Percentiles rank a stretch among this genome's conserved stretches.
Evolutionary conservation across 192 early-diverging fungal genomes (phyloP).

Genomic region (Coemansia sp.): DNA sequence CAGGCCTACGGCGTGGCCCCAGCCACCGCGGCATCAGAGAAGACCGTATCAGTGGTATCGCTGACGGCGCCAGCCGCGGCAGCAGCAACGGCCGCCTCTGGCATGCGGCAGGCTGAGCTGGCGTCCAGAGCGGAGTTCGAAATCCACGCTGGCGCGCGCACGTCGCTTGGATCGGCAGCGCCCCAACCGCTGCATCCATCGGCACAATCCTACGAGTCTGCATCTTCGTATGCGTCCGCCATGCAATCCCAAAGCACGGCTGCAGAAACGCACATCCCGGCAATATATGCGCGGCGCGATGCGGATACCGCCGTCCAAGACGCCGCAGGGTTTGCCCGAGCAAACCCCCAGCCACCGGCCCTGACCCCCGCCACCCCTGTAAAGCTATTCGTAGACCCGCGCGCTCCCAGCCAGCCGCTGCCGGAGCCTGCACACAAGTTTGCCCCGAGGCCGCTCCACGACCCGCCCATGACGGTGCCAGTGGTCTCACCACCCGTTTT

Average conservation of each 20-base stretch:
- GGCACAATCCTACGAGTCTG: constrained; percentile 44
- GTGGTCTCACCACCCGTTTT: constrained; percentile 26
- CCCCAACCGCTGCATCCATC: constrained; percentile 51
- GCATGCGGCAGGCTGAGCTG: not conserved
- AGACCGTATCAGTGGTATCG: not conserved
- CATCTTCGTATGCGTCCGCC: constrained; percentile 27
- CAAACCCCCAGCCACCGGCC: not conserved
- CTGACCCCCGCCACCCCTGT: not conserved
- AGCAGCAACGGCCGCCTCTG: not conserved
- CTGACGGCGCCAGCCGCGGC: not conserved
- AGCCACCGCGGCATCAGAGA: constrained; percentile 2
- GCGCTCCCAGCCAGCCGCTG: constrained; percentile 13
- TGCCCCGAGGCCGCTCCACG: not conserved
- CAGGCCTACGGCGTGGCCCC: not conserved
- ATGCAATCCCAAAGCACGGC: constrained; percentile 31
- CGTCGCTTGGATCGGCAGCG: constrained; percentile 38
- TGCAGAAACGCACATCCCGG: constrained; percentile 31
- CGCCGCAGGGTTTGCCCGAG: constrained; percentile 4
- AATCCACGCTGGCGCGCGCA: not conserved
- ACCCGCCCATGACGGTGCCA: constrained; percentile 28
- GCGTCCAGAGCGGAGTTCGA: constrained; percentile 4
- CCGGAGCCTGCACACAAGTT: constrained; percentile 16
- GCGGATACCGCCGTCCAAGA: constrained; percentile 23
- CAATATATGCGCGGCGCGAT: constrained; percentile 50
- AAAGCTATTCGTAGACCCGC: not conserved